These are phyloP conservation scores for Triticum timopheevii DNA, from an alignment of 176 grass and related monocot species.

Conservation along the genomic window DNA sequence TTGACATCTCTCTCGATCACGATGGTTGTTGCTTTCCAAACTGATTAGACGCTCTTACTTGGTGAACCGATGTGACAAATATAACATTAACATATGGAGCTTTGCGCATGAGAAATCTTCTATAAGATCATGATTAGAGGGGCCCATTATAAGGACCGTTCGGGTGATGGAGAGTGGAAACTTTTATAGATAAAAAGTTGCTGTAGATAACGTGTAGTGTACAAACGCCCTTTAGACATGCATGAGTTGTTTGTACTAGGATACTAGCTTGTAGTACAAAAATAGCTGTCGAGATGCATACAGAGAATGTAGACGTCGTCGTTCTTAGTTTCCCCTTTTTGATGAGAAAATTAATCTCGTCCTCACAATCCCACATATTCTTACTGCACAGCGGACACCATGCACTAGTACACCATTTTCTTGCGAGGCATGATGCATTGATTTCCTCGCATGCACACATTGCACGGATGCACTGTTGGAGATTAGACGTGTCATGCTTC, in stretches of 20 bases:
- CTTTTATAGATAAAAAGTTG: not conserved
- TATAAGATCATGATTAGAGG: not conserved
- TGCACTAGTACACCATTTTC: not conserved
- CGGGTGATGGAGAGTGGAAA: not conserved
- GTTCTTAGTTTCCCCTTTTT: too few relatives aligned
- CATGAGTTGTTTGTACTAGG: not conserved
- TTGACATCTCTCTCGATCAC: not conserved
- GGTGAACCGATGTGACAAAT: slow-evolving; percentile 1
- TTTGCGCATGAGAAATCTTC: not conserved
- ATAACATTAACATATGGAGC: not conserved
- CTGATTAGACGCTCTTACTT: slow-evolving; percentile 1
- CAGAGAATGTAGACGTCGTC: not conserved
- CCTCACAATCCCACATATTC: not conserved
- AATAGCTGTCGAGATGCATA: not conserved
- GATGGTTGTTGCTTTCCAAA: not conserved
- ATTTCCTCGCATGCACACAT: not conserved
- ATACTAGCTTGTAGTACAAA: not conserved
- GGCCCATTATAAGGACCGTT: not conserved
- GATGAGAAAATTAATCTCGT: not conserved
- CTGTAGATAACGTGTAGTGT: not conserved
- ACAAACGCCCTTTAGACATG: not conserved
- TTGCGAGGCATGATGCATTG: not conserved
- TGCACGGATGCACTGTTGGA: slow-evolving; percentile 1
- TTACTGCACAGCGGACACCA: not conserved
- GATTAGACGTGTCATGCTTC: not conserved